Conservation (phyloP, 106 monocot genomes). For the Allium sativum region DNA sequence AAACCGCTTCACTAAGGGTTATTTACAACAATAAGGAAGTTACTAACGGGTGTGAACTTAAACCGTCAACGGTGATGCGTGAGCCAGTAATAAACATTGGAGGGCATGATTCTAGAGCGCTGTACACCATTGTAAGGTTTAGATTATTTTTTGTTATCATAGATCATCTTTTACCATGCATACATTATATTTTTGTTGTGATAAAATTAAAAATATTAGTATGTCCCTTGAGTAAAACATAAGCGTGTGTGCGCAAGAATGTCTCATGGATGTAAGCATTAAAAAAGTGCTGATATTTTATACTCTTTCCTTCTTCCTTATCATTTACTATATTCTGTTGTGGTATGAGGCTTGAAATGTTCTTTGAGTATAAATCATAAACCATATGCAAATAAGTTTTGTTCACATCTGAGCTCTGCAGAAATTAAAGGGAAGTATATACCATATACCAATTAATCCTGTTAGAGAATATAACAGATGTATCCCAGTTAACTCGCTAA, state of each 20-base stretch:
- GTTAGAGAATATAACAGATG: no score
- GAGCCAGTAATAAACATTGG: conserved; percentile 42
- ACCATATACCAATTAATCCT: no score
- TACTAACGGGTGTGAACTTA: conserved; percentile 61
- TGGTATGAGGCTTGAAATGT: background rate
- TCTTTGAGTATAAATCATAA: background rate
- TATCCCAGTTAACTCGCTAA: no score
- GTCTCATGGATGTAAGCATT: no score
- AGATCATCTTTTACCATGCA: background rate
- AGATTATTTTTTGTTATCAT: background rate
- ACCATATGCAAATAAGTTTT: background rate
- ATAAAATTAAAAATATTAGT: no score
- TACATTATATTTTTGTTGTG: background rate
- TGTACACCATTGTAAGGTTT: conserved; percentile 64
- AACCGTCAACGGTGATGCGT: conserved; percentile 32
- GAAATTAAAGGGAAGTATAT: no score
- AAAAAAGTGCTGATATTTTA: no score
- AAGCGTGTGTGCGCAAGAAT: no score
- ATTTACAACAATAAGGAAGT: conserved; percentile 49
- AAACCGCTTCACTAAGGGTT: conserved; percentile 33
- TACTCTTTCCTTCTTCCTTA: no score
- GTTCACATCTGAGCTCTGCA: no score
- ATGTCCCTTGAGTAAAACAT: no score
- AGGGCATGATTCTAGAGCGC: conserved; percentile 34
- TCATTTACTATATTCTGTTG: no score